These are phyloP conservation scores for Chlamydomonas incerta DNA, from an alignment of 139 green algal genomes.

Conservation along the genomic window DNA sequence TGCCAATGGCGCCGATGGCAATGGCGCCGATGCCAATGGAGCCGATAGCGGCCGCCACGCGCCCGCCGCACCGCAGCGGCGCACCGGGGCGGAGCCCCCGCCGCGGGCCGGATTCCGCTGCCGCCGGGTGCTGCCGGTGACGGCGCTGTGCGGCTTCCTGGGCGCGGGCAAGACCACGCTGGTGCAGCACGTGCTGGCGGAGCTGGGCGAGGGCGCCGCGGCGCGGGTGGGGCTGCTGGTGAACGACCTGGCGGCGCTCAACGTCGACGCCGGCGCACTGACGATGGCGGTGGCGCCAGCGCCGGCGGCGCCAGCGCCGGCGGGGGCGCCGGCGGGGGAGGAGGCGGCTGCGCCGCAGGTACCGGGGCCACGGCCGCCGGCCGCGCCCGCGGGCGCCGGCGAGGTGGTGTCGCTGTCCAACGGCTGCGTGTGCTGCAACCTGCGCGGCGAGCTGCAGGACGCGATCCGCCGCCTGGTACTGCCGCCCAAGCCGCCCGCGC, in stretches of 20 bases:
- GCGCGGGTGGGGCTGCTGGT: constrained; percentile 77
- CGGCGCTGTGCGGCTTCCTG: constrained; percentile 75
- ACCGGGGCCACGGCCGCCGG: neutral
- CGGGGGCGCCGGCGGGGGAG: neutral
- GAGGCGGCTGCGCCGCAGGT: neutral
- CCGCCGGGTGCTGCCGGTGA: constrained; percentile 57
- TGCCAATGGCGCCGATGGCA: no score
- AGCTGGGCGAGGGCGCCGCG: constrained; percentile 6
- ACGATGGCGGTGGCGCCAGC: neutral
- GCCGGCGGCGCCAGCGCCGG: neutral
- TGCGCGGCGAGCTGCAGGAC: constrained; percentile 77
- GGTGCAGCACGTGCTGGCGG: constrained; percentile 68
- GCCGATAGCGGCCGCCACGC: no score
- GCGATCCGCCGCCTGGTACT: no score
- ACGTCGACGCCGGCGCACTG: constrained; percentile 84
- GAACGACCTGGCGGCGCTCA: constrained; percentile 88
- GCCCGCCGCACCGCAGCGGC: no score
- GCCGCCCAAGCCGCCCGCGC: no score
- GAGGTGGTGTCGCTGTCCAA: constrained; percentile 80
- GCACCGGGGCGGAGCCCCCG: no score
- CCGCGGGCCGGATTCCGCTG: no score
- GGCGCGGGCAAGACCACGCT: constrained; percentile 85
- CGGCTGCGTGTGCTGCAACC: constrained; percentile 91
- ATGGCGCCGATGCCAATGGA: no score
- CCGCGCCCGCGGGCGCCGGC: neutral